Percentiles rank a stretch among this genome's conserved stretches.
These are phyloP conservation scores for Umbelopsis ramanniana DNA, from an alignment of 192 early-diverging fungal genomes.

Conservation along the genomic window DNA sequence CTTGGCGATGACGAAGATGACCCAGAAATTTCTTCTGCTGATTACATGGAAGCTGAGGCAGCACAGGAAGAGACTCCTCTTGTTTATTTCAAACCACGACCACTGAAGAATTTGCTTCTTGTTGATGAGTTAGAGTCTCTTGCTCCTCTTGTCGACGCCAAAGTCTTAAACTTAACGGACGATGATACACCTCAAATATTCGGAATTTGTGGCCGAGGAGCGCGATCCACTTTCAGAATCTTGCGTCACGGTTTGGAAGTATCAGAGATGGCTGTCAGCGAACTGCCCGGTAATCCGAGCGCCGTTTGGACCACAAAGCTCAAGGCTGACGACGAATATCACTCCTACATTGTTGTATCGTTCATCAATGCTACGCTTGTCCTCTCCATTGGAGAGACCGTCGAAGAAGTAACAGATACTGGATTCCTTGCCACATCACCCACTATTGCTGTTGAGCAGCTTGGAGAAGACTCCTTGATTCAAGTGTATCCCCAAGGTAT, in stretches of 20 bases:
- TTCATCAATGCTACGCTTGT: conserved; percentile 94
- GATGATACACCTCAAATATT: conserved; percentile 97
- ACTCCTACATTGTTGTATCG: conserved; percentile 90
- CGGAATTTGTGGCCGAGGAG: conserved; percentile 82
- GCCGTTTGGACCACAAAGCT: conserved; percentile 85
- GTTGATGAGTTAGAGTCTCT: conserved; percentile 91
- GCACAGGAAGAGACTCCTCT: conserved; percentile 54
- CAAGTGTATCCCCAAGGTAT: conserved; percentile 93
- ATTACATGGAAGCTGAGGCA: conserved; percentile 60
- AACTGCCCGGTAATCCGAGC: conserved; percentile 91
- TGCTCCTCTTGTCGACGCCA: conserved; percentile 80
- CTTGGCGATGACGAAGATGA: conserved; percentile 91
- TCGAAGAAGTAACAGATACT: conserved; percentile 90
- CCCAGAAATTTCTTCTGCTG: conserved; percentile 72
- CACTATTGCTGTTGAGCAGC: conserved; percentile 82
- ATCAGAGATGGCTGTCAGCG: conserved; percentile 88
- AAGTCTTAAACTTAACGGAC: conserved; percentile 85
- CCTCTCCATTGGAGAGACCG: conserved; percentile 89
- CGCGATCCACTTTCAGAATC: conserved; percentile 82
- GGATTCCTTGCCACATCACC: conserved; percentile 85
- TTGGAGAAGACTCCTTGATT: conserved; percentile 87
- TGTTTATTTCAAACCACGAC: conserved; percentile 74
- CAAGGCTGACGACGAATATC: conserved; percentile 55
- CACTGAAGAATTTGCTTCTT: conserved; percentile 81
- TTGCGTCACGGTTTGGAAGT: conserved; percentile 93